Evolutionary conservation across 1,284 basidiomycete genomes (phyloP), one percentile per base, ranked within the genome.

Genomic region (Leccinum fallax): DNA sequence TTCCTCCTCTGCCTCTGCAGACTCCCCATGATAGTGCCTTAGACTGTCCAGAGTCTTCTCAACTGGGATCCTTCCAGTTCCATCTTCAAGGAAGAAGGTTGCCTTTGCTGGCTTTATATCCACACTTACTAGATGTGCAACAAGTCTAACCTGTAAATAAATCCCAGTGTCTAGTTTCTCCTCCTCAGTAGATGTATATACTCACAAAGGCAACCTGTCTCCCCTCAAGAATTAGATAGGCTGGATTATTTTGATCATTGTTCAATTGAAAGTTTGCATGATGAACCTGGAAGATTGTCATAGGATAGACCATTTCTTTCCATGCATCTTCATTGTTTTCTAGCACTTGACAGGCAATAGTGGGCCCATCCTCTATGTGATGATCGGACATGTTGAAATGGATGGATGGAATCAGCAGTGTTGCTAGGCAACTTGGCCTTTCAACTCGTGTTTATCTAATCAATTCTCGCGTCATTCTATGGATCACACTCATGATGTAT

Each of bases 31-130:
- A 10, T 24, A 11, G 2, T 30, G 13, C 10, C 0, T 0, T 0
- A 64, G 6, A 4, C 56, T 63, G 16, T 10, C 8, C n/a, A 67
- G 26, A 0, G 13, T n/a, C 28, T 59, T 64, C 0, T 56, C 38
- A 34, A 61, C 75, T 21, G 3, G 5, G 43, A 76, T 71, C 9
- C 48, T 65, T 13, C 72, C 72, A 55, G 72, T 77, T 15, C 75
- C 72, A 62, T 74, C 72, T 54, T 76, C 75, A 24, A 74, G 70
- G 10, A 2, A 0, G 5, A 55, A 76, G 4, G 3, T 5, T 51
- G 48, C 54, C 5, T 13, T 48, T 51, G 60, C 53, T 52, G 52
- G 0, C 1, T 3, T 6, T 30, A 53, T 53, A 0, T 66, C 36
- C 7, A 66, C 61, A 2, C 24, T 36, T 53, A 15, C 43, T 26